phyloP scores from a whole-genome alignment of 164 flowering plant species.

The Platanus orientalis region DNA sequence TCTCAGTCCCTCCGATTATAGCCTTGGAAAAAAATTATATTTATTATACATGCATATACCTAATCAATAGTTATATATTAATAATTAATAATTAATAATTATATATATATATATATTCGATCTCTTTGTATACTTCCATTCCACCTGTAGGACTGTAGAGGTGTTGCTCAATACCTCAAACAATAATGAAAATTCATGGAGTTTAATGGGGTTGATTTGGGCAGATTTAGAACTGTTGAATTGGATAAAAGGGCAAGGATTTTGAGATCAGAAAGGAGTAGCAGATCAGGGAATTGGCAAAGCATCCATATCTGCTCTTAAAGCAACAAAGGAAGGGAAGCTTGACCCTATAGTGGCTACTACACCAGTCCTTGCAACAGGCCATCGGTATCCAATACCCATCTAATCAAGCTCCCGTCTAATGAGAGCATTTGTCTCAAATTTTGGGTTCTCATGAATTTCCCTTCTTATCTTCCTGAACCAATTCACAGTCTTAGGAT shows the following conservation, averaged over 20 bases:
- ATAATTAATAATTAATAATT: too few species aligned
- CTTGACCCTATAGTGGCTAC: slow-evolving; percentile 62
- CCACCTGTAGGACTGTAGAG: too few species aligned
- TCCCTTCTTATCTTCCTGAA: slow-evolving; percentile 45
- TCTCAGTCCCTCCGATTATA: slow-evolving; percentile 16
- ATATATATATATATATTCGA: too few species aligned
- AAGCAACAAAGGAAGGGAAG: slow-evolving; percentile 53
- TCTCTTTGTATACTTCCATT: too few species aligned
- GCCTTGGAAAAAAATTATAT: slow-evolving; percentile 20
- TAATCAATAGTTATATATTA: too few species aligned
- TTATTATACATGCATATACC: too few species aligned
- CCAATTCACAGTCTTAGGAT: slow-evolving; percentile 39
- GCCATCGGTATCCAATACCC: slow-evolving; percentile 53
- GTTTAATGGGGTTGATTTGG: too few species aligned
- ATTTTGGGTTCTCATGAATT: slow-evolving; percentile 69
- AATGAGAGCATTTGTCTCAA: slow-evolving; percentile 53
- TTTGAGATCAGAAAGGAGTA: too few species aligned
- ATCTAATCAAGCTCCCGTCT: slow-evolving; percentile 49
- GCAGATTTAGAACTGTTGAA: too few species aligned
- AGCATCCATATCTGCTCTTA: slow-evolving; percentile 81
- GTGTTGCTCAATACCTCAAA: too few species aligned
- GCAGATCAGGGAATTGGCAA: slow-evolving; percentile 66
- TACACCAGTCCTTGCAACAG: slow-evolving; percentile 63
- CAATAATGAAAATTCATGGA: too few species aligned
- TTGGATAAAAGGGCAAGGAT: too few species aligned